These are phyloP conservation scores for Isatis tinctoria DNA, from an alignment of 345 rosid species.

Conservation along the genomic window DNA sequence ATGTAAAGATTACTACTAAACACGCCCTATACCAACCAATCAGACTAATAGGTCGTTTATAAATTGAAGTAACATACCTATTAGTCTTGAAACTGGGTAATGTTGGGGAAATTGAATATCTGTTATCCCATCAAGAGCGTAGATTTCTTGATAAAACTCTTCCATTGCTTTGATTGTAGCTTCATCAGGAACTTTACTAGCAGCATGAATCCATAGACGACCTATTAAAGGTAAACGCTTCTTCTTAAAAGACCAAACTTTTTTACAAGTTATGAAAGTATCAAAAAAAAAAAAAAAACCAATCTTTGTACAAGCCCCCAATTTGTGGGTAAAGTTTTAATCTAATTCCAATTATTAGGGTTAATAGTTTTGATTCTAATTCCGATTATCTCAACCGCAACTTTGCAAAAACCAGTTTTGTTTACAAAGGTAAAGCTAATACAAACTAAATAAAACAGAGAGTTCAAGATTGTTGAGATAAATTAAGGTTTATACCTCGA, in stretches of 20 bases:
- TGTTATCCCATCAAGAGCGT: conserved; percentile 60
- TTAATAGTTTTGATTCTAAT: not conserved
- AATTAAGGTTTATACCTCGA: conserved; percentile 44
- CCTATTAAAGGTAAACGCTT: conserved; percentile 37
- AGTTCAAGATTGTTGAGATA: not conserved
- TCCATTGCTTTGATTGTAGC: conserved; percentile 91
- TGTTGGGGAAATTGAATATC: conserved; percentile 63
- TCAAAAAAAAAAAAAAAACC: not conserved
- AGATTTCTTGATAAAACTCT: conserved; percentile 73
- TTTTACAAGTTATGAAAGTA: not conserved
- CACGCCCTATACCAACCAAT: conserved; percentile 43
- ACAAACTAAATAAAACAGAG: not conserved
- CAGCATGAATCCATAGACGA: conserved; percentile 97
- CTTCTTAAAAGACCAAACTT: too few relatives aligned
- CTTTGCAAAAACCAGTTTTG: not conserved
- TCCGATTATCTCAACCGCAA: not conserved
- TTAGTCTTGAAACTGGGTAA: conserved; percentile 82
- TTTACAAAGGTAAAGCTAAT: not conserved
- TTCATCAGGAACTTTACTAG: conserved; percentile 83
- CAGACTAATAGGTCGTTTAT: too few relatives aligned
- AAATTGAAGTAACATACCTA: conserved; percentile 39
- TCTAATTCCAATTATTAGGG: not conserved
- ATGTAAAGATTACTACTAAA: not conserved
- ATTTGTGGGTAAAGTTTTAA: not conserved
- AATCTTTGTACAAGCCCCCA: not conserved